phyloP scores from a whole-genome alignment of 164 flowering plant species.

The Vitis vinifera region ASM3070453v1 NC_081809.1:25389501-25390000 shows the following conservation, averaged over 20 bases:
- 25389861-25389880: background rate
- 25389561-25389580: constrained; percentile 99
- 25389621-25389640: constrained; percentile 99
- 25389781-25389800: background rate
- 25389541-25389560: constrained; percentile 56
- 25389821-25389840: background rate
- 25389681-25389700: constrained; percentile 63
- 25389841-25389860: background rate
- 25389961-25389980: background rate
- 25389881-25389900: background rate
- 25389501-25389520: constrained; percentile 70
- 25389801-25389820: background rate
- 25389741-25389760: background rate
- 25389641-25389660: constrained; percentile 90
- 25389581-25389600: constrained; percentile 90
- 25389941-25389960: background rate
- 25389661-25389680: constrained; percentile 91
- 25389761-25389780: background rate
- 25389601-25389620: constrained; percentile 99
- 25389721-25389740: background rate
- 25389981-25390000: background rate
- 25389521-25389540: constrained; percentile 68
- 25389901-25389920: background rate
- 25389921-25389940: background rate
- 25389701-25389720: background rate